Conservation (phyloP, 2,329 filamentous ascomycete genomes). For the Lecanoromycetidae sp. region DNA sequence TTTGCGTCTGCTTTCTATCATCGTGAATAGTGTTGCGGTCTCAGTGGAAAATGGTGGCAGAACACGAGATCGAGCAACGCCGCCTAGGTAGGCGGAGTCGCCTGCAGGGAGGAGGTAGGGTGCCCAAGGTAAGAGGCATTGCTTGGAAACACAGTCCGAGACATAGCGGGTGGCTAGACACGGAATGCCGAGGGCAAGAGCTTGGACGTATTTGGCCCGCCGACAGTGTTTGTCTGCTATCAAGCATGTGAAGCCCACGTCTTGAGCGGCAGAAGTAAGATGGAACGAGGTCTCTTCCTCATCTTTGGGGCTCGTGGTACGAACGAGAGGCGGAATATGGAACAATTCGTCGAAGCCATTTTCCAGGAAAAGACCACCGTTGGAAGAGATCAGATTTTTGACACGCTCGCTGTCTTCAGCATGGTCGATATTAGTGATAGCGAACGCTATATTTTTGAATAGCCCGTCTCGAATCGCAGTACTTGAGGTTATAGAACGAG, state of each 20-base stretch:
- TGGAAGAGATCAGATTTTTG: slow-evolving; percentile 50
- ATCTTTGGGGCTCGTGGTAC: slow-evolving; percentile 10
- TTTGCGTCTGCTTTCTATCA: slow-evolving; percentile 48
- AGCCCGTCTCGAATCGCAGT: slow-evolving; percentile 30
- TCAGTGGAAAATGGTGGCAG: slow-evolving; percentile 49
- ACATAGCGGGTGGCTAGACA: slow-evolving; percentile 78
- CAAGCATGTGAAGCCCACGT: slow-evolving; percentile 66
- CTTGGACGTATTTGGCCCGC: slow-evolving; percentile 87
- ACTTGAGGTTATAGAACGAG: slow-evolving; percentile 11
- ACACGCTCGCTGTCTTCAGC: slow-evolving; percentile 46
- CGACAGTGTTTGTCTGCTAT: slow-evolving; percentile 78
- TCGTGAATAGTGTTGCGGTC: slow-evolving; percentile 44
- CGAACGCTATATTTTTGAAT: slow-evolving; percentile 77
- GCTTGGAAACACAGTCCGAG: slow-evolving; percentile 53
- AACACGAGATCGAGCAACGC: slow-evolving; percentile 63
- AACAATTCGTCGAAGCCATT: slow-evolving; percentile 77
- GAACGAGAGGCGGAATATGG: slow-evolving; percentile 32
- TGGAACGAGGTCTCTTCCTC: slow-evolving; percentile 32
- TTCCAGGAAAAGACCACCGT: slow-evolving; percentile 60
- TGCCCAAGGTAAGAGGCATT: slow-evolving; percentile 57
- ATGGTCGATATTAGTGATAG: slow-evolving; percentile 58
- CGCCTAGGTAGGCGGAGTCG: slow-evolving; percentile 61
- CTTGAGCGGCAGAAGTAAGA: slow-evolving; percentile 41
- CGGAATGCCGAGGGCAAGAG: slow-evolving; percentile 76
- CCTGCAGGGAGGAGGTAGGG: slow-evolving; percentile 79